phyloP scores from a whole-genome alignment of 257 asterid genomes.

The Osmanthus fragrans region DNA sequence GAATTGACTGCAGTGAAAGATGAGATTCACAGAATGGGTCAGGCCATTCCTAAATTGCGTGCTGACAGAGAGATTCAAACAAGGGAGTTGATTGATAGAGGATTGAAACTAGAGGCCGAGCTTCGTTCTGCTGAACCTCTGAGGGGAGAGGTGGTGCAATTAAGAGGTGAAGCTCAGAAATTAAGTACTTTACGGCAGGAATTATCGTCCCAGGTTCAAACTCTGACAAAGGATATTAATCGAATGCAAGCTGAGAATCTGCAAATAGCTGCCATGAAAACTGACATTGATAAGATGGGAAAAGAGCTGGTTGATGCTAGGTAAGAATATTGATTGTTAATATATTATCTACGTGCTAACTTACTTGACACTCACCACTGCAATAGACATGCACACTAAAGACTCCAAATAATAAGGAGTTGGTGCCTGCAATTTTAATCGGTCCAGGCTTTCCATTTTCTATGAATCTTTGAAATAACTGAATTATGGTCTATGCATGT shows the following conservation, averaged over 20 bases:
- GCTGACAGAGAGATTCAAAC: conserved; percentile 73
- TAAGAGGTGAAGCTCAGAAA: conserved; percentile 74
- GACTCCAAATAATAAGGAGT: no score
- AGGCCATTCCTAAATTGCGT: conserved; percentile 63
- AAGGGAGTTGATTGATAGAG: conserved; percentile 76
- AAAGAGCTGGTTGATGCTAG: conserved; percentile 75
- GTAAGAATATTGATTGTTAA: conserved; percentile 30
- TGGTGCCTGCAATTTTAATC: no score
- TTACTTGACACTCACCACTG: no score
- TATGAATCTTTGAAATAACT: no score
- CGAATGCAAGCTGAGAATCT: conserved; percentile 64
- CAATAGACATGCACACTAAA: no score
- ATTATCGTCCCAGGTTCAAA: conserved; percentile 59
- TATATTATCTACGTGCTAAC: not conserved
- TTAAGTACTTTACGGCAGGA: conserved; percentile 57
- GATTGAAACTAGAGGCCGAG: conserved; percentile 78
- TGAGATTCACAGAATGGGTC: conserved; percentile 70
- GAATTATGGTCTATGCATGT: no score
- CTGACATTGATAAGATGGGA: conserved; percentile 68
- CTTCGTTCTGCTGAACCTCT: conserved; percentile 63
- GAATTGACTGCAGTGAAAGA: conserved; percentile 77
- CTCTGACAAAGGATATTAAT: conserved; percentile 63
- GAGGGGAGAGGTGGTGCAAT: conserved; percentile 57
- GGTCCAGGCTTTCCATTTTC: no score
- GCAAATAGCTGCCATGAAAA: conserved; percentile 57